A percentile compares a stretch with the other conserved stretches of the same genome.
These are phyloP conservation scores for Coffea eugenioides DNA, from an alignment of 257 asterid genomes.

Conservation along the genomic window DNA sequence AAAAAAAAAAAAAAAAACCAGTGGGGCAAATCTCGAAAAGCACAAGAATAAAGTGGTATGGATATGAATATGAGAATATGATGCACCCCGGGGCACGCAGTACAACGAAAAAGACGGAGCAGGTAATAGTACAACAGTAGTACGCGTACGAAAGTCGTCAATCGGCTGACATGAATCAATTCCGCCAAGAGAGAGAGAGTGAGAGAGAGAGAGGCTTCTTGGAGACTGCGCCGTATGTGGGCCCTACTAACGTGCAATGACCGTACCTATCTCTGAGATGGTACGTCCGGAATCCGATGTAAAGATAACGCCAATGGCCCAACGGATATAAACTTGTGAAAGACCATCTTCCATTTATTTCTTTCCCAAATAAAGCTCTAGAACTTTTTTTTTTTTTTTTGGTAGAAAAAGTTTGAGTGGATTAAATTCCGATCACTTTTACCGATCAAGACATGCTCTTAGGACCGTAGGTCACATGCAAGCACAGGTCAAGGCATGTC, in stretches of 20 bases:
- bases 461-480: too few relatives aligned
- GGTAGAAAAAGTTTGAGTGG: too few relatives aligned
- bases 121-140: neutral
- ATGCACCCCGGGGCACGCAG: neutral
- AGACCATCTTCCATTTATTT: neutral
- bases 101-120: neutral
- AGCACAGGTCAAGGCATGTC: too few relatives aligned
- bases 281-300: slow-evolving; percentile 12
- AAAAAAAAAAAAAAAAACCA: neutral
- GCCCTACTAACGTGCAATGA: slow-evolving; percentile 13
- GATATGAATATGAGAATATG: neutral
- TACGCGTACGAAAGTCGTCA: slow-evolving; percentile 6
- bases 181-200: neutral
- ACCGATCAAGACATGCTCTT: too few relatives aligned
- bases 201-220: neutral
- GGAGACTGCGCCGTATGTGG: neutral
- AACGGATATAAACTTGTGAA: too few relatives aligned
- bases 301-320: neutral
- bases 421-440: too few relatives aligned
- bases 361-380: neutral
- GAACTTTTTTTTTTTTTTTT: too few relatives aligned
- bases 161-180: neutral
- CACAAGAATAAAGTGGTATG: neutral
- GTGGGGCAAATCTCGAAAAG: neutral
- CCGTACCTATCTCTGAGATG: slow-evolving; percentile 27